Evolutionary conservation across 2,329 filamentous ascomycete genomes (phyloP).

Genomic region (Fusarium sp.): DNA sequence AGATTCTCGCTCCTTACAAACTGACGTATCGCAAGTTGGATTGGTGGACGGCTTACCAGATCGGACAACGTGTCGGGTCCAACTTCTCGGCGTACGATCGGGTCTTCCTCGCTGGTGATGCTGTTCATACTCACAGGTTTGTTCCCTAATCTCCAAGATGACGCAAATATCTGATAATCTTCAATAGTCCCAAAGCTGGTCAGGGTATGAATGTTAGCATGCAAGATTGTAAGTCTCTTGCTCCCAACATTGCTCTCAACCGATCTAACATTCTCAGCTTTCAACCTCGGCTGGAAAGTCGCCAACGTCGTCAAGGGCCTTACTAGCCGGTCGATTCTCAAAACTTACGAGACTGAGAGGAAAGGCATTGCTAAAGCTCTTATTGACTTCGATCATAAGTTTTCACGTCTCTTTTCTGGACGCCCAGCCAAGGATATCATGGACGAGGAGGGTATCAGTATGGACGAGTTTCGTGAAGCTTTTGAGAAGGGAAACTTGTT

Average conservation of each 20-base stretch:
- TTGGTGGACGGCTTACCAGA: conserved; percentile 57
- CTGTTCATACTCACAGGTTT: conserved; percentile 61
- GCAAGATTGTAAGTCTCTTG: conserved; percentile 60
- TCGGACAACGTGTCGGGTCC: conserved; percentile 71
- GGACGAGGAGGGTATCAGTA: conserved; percentile 69
- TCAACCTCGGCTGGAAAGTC: conserved; percentile 68
- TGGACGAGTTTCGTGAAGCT: conserved; percentile 70
- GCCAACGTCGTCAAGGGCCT: conserved; percentile 58
- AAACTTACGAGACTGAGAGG: conserved; percentile 64
- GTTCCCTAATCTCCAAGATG: rapidly evolving
- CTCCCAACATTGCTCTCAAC: rapidly evolving
- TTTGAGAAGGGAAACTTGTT: conserved; percentile 67
- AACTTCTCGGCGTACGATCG: conserved; percentile 65
- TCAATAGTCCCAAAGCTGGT: conserved; percentile 65
- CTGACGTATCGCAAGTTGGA: conserved; percentile 72
- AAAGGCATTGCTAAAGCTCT: conserved; percentile 71
- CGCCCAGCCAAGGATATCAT: conserved; percentile 68
- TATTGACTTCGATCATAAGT: conserved; percentile 71
- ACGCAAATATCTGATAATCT: not conserved
- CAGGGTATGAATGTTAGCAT: conserved; percentile 80
- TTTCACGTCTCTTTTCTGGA: conserved; percentile 61
- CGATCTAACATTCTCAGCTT: not conserved
- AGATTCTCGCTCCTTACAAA: conserved; percentile 74
- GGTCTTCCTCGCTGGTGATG: conserved; percentile 78
- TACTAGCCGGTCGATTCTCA: conserved; percentile 54